Evolutionary conservation across 2,329 filamentous ascomycete species (phyloP).

Genomic region (Elsinoe necatrix): DNA sequence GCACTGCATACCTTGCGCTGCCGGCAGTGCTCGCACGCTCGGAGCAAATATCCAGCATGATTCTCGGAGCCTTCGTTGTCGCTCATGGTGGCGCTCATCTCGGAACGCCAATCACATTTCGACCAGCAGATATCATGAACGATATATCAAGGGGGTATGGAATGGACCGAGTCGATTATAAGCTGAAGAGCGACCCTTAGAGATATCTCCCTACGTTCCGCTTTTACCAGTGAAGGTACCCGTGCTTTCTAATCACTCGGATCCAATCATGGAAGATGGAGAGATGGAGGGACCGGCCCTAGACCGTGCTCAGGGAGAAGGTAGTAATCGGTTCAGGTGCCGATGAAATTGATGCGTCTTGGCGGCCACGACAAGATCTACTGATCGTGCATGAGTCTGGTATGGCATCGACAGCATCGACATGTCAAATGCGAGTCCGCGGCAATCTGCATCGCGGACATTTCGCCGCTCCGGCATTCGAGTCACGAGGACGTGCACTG

Average conservation of each 20-base stretch:
- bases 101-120: not conserved
- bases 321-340: not conserved
- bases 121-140: not conserved
- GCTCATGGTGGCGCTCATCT: conserved; percentile 4
- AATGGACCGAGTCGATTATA: not conserved
- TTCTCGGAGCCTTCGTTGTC: conserved; percentile 4
- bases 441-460: not conserved
- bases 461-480: not conserved
- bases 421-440: no score
- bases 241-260: not conserved
- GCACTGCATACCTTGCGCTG: conserved; percentile 9
- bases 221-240: not conserved
- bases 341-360: not conserved
- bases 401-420: no score
- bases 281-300: not conserved
- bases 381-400: no score
- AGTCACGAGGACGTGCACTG: not conserved
- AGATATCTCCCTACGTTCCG: not conserved
- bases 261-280: not conserved
- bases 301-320: not conserved
- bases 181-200: not conserved
- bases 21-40: conserved; percentile 18
- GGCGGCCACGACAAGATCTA: not conserved
- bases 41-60: conserved; percentile 2
- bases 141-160: not conserved